These are phyloP conservation scores for Dichotomopilus funicola DNA, from an alignment of 2,329 filamentous ascomycete genomes.

Conservation along the genomic window DNA sequence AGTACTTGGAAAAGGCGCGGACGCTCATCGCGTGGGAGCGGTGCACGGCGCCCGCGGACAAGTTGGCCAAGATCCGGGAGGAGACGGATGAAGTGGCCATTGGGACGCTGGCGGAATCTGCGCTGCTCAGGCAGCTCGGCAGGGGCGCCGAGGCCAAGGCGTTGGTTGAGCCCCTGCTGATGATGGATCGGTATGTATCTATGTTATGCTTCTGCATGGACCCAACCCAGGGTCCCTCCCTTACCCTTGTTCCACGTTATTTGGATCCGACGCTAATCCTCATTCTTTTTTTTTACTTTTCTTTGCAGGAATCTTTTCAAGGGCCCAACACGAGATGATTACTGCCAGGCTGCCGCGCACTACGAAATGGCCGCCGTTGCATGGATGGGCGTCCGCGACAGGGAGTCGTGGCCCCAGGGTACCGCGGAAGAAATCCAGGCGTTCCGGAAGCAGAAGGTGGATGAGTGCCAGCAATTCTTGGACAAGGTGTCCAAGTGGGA, in stretches of 20 bases:
- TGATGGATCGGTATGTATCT: conserved; percentile 51
- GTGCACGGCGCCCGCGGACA: conserved; percentile 43
- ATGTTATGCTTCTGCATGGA: neutral
- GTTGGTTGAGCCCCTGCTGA: conserved; percentile 59
- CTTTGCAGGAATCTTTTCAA: conserved; percentile 39
- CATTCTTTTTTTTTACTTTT: conserved; percentile 28
- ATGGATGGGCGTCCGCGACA: conserved; percentile 61
- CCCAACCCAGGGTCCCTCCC: neutral
- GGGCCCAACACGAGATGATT: conserved; percentile 60
- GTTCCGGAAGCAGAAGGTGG: conserved; percentile 42
- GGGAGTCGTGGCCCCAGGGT: conserved; percentile 26
- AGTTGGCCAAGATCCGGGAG: conserved; percentile 40
- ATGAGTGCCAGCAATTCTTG: conserved; percentile 58
- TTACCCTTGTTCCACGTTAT: no score
- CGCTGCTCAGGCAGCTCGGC: conserved; percentile 58
- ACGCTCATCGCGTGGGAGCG: conserved; percentile 58
- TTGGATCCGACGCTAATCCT: neutral
- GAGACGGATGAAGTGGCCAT: conserved; percentile 58
- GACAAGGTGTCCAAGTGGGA: conserved; percentile 66
- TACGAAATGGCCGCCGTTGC: conserved; percentile 81
- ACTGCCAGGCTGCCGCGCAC: conserved; percentile 64
- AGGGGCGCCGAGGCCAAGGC: conserved; percentile 58
- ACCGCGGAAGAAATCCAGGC: conserved; percentile 23
- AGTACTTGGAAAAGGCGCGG: conserved; percentile 59
- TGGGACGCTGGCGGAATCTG: conserved; percentile 58